Evolutionary conservation across 2,329 filamentous ascomycete genomes (phyloP), one percentile per base, ranked within the genome.

Genomic region (Fusarium acutatum): DNA sequence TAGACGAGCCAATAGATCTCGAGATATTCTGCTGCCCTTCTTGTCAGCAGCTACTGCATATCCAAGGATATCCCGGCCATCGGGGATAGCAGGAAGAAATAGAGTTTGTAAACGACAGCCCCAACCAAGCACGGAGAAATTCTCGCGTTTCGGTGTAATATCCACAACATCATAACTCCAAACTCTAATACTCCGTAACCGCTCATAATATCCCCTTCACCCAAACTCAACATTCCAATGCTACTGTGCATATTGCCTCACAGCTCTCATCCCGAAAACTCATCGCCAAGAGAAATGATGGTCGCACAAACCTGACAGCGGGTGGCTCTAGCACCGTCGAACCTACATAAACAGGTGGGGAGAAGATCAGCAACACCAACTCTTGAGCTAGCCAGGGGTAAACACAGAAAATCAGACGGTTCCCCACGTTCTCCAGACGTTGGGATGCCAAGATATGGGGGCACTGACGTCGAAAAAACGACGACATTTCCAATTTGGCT

Each of bases 381-480:
- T 62, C 17, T 57, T 43, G 24, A 50, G 30, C 49, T 65, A 67
- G 37, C 9, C 41, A 28, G 41, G 63, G 41, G 28, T 35, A 35
- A 35, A 26, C 32, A 52, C n/a, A 52, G 24, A 30, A 64, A 26
- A 28, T 70, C 59, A 24, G 26, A 52, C 66, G 67, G 40, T 53
- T 69, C 66, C 66, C 67, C 67, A 69, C 67, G 65, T 69, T 69
- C 52, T 69, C 59, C 59, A 56, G 52, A 65, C 44, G 35, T 35
- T 35, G 30, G n/a, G 30, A 34, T 53, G 65, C 59, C 67, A 69
- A 69, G 67, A 30, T 53, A 69, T 65, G 65, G 65, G 50, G 35
- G 32, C 46, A 41, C 40, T 65, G 59, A 70, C 66, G 66, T 69
- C 35, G 37, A 32, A 50, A 32, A 50, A 20, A 1, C 6, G 17